Conservation (phyloP, 495 filamentous ascomycete genomes). For the Xylaria grammica region DNA sequence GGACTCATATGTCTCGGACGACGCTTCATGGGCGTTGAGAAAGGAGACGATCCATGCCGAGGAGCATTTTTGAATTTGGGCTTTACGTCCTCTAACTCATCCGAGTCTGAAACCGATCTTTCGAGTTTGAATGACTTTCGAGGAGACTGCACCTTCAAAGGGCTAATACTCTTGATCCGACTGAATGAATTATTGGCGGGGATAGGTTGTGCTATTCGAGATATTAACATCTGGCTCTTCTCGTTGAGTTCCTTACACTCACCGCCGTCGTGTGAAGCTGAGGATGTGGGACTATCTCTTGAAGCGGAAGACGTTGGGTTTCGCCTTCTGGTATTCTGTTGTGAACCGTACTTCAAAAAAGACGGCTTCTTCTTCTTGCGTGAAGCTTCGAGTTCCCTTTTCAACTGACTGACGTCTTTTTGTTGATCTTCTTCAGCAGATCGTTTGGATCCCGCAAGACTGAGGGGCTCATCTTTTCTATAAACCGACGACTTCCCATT, state of each 20-base stretch:
- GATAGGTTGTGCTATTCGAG: neutral
- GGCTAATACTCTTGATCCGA: conserved; percentile 11
- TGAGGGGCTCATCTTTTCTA: conserved; percentile 21
- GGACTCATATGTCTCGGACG: neutral
- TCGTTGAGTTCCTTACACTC: neutral
- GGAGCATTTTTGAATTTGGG: conserved; percentile 15
- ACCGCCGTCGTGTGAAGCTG: conserved; percentile 13
- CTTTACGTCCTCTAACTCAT: conserved; percentile 5
- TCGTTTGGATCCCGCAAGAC: conserved; percentile 36
- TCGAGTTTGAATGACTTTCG: conserved; percentile 11
- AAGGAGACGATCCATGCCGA: conserved; percentile 1
- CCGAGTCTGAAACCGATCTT: conserved; percentile 8
- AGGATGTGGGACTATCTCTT: neutral
- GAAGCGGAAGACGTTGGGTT: neutral
- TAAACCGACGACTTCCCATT: neutral
- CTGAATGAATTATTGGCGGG: neutral
- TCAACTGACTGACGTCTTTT: conserved; percentile 18
- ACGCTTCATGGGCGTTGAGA: conserved; percentile 2
- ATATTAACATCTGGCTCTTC: neutral
- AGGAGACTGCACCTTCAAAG: neutral
- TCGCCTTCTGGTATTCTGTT: neutral
- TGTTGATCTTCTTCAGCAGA: conserved; percentile 22
- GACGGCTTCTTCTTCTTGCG: conserved; percentile 15
- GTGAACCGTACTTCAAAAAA: conserved; percentile 1
- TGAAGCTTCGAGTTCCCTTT: conserved; percentile 5